Conservation (phyloP, 805 yeast genomes). For the Komagataella pseudopastoris region DNA sequence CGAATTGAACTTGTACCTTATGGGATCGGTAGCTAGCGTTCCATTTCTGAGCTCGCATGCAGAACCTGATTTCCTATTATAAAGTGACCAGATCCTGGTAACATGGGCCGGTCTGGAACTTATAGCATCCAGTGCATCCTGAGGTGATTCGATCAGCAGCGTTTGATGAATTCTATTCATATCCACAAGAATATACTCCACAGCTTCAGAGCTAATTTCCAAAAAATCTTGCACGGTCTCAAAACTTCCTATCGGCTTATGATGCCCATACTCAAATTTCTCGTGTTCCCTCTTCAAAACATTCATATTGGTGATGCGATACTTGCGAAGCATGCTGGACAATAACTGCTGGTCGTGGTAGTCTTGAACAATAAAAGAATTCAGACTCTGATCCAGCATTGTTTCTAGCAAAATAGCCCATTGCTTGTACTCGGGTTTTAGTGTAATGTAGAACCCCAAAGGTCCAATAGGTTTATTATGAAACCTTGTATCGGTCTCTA, state of each 20-base stretch:
- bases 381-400: conserved; percentile 32
- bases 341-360: conserved; percentile 41
- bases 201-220: conserved; percentile 36
- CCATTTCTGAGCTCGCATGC: conserved; percentile 20
- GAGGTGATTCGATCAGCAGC: conserved; percentile 36
- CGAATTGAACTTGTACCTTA: conserved; percentile 10
- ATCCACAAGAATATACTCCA: conserved; percentile 55
- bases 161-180: conserved; percentile 41
- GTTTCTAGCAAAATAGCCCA: conserved; percentile 57
- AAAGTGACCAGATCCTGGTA: conserved; percentile 24
- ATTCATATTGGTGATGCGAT: conserved; percentile 24
- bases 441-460: conserved; percentile 43
- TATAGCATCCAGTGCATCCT: conserved; percentile 34
- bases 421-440: conserved; percentile 36
- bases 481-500: conserved; percentile 25
- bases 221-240: conserved; percentile 49
- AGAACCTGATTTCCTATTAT: conserved; percentile 28
- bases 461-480: conserved; percentile 65
- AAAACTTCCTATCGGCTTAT: conserved; percentile 26
- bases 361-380: conserved; percentile 55
- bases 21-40: conserved; percentile 36
- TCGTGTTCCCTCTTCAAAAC: conserved; percentile 36
- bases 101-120: conserved; percentile 24
- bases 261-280: conserved; percentile 34
- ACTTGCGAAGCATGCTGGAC: conserved; percentile 18